These are phyloP conservation scores for Aspergillus amoenus DNA, from an alignment of 2,329 filamentous ascomycete genomes.

Conservation along the genomic window DNA sequence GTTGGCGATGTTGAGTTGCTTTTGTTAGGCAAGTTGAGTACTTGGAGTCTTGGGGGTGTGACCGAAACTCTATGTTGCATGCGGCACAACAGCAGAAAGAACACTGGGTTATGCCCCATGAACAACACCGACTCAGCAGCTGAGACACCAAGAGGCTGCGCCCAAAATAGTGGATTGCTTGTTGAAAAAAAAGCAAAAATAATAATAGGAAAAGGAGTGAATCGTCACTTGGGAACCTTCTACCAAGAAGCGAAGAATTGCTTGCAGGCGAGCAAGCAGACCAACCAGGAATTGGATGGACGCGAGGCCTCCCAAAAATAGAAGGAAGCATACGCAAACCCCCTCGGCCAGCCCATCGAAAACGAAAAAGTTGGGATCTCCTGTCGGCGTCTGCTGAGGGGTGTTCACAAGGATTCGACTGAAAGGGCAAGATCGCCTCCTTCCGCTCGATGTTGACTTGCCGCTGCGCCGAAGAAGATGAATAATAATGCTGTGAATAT, in stretches of 20 bases:
- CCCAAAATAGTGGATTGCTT: background rate
- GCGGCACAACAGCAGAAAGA: background rate
- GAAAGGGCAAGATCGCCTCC: background rate
- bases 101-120: background rate
- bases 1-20: background rate
- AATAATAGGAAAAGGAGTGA: background rate
- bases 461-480: background rate
- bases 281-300: background rate
- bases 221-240: background rate
- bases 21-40: no score
- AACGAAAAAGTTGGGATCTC: background rate
- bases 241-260: background rate
- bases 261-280: background rate
- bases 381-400: background rate
- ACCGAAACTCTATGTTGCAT: background rate
- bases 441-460: background rate
- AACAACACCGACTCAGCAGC: no score
- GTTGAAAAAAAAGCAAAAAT: background rate
- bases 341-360: background rate
- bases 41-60: background rate
- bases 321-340: slow-evolving; percentile 18
- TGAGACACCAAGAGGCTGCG: background rate
- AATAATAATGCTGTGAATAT: slow-evolving; percentile 2
- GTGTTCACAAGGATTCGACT: background rate
- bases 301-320: slow-evolving; percentile 17